Evolutionary conservation across 2,329 filamentous ascomycete species (phyloP).

Genomic region (Colletotrichum sojae): DNA sequence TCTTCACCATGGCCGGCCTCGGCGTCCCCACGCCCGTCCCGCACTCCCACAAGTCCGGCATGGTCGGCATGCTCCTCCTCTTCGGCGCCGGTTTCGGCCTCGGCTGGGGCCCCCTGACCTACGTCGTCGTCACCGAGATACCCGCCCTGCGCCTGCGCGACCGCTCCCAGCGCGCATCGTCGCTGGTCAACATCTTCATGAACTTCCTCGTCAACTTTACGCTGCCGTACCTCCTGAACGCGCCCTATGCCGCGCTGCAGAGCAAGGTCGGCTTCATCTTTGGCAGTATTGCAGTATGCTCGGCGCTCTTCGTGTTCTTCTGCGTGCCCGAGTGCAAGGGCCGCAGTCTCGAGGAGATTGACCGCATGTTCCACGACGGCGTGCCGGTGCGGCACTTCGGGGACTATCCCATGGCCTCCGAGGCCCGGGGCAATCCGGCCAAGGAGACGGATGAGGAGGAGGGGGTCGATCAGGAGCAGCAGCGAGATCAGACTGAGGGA

Average conservation of each 20-base stretch:
- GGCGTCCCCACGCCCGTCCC: slow-evolving; percentile 37
- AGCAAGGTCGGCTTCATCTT: slow-evolving; percentile 43
- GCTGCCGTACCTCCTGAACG: slow-evolving; percentile 41
- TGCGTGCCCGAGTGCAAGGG: slow-evolving; percentile 45
- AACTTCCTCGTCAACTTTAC: slow-evolving; percentile 44
- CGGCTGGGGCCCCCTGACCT: slow-evolving; percentile 53
- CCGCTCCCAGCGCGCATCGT: slow-evolving; percentile 34
- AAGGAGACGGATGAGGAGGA: slow-evolving; percentile 28
- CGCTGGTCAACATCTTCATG: slow-evolving; percentile 41
- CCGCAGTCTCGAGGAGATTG: slow-evolving; percentile 46
- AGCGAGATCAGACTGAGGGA: background rate
- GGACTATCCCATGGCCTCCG: slow-evolving; percentile 23
- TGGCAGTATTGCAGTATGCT: slow-evolving; percentile 38
- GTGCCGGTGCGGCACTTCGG: slow-evolving; percentile 43
- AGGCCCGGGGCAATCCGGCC: background rate
- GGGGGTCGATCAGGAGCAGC: background rate
- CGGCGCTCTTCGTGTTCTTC: slow-evolving; percentile 41
- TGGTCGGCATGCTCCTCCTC: slow-evolving; percentile 52
- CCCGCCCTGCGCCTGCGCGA: slow-evolving; percentile 42
- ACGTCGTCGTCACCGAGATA: slow-evolving; percentile 54
- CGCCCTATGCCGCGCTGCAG: slow-evolving; percentile 39
- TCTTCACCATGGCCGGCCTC: slow-evolving; percentile 41
- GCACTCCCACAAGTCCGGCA: slow-evolving; percentile 44
- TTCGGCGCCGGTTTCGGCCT: slow-evolving; percentile 50
- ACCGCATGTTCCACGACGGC: slow-evolving; percentile 43